phyloP scores from a whole-genome alignment of 176 grass and related monocot species.

The Triticum dicoccoides region DNA sequence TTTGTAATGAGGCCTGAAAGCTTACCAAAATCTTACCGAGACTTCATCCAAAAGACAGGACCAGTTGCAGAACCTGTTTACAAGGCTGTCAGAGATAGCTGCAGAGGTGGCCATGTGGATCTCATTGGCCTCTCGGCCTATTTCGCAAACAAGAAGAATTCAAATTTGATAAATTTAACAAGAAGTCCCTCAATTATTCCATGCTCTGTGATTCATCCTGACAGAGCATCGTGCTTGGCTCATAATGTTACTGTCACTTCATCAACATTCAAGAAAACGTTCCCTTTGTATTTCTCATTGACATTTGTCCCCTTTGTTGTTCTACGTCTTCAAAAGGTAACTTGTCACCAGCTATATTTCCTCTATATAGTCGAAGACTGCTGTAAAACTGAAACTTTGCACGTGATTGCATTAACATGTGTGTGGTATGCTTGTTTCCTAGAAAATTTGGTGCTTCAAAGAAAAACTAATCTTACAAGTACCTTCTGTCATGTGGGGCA shows the following conservation, averaged over 20 bases:
- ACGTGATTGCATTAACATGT: slow-evolving; percentile 2
- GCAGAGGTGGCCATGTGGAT: slow-evolving; percentile 84
- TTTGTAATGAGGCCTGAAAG: slow-evolving; percentile 98
- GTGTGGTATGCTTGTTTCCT: slow-evolving; percentile 2
- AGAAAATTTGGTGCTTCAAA: slow-evolving; percentile 16
- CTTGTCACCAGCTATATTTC: slow-evolving; percentile 11
- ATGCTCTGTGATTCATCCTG: slow-evolving; percentile 90
- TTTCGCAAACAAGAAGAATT: slow-evolving; percentile 57
- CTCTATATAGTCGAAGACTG: slow-evolving; percentile 23
- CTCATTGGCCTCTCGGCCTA: slow-evolving; percentile 58
- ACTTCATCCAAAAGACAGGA: slow-evolving; percentile 98
- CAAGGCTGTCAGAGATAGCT: slow-evolving; percentile 74
- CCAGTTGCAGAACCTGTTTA: slow-evolving; percentile 88
- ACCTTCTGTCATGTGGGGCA: too few relatives aligned
- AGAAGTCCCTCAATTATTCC: slow-evolving; percentile 72
- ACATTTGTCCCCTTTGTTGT: slow-evolving; percentile 95
- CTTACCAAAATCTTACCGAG: slow-evolving; percentile 95
- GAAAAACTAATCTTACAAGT: neutral
- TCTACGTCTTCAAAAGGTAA: slow-evolving; percentile 96
- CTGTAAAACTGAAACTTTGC: neutral
- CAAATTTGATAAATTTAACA: slow-evolving; percentile 52
- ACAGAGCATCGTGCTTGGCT: slow-evolving; percentile 69
- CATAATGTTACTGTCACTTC: slow-evolving; percentile 67
- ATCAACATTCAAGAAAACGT: slow-evolving; percentile 98
- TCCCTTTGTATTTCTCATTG: slow-evolving; percentile 97